Base-by-base conservation (phyloP, 1,284 basidiomycete genomes). In the Cronartium ribicola region DNA sequence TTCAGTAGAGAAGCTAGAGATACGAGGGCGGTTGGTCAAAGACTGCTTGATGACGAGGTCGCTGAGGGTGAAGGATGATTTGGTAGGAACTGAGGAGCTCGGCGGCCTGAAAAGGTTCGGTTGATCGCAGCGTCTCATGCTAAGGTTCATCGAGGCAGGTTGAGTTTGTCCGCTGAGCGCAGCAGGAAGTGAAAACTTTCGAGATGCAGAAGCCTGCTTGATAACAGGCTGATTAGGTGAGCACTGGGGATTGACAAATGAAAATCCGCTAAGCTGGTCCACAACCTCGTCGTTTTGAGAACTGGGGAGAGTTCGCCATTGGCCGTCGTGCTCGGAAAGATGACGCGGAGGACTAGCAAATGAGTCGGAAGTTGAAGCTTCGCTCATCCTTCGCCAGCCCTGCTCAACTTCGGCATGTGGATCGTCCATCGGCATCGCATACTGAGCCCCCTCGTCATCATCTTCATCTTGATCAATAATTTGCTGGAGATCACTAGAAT, bases 1-100 rank as follows among this genome's bases (percentile, higher is more conserved):
- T 8, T 71, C 69, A 39, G 69, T 71, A 4, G 69, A 71, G 48
- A 71, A 71, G 48, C 69, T 71, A 11, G 69, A 63, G 41, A 71
- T 41, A 40, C 69, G 62, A 51, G 60, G 57, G 11, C 69, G 69
- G 36, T 65, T 37, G 36, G 36, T 14, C 13, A 22, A 11, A n/a
- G 64, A n/a, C 17, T 43, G 46, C 22, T 61, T 60, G 14, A 69
- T 14, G 67, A 43, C 51, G n/a, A 71, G 62, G 13, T 71, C 69
- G 69, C 14, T 59, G 11, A 39, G 20, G 4, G 69, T 64, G 61
- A 71, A 71, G 8, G 69, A 71, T n/a, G 44, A 55, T 55, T 71
- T 71, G n/a, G 43, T 63, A 6, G 69, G 44, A 41, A 20, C 20
- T n/a, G 63, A 14, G 17, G 63, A 65, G 17, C 41, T 17, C 41